Base-by-base conservation (phyloP, 257 asterid species). In the Cruciata laevipes region DNA sequence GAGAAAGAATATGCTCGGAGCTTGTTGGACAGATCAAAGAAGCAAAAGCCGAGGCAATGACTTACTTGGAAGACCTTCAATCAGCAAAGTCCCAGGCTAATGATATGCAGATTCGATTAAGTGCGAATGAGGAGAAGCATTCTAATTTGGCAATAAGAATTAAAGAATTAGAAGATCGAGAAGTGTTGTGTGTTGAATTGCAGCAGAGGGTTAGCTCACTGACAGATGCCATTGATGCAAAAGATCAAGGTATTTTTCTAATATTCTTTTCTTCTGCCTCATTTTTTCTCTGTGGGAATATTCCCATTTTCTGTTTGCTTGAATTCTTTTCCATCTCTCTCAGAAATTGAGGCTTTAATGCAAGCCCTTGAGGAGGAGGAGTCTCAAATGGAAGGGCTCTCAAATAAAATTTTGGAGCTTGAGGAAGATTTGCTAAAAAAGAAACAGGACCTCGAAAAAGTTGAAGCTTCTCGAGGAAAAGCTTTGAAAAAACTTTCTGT, bases 281-380 rank as follows among this genome's bases (percentile, higher is more conserved):
- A 61, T 17, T 16, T 56, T 74, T 52, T 67, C 61, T 37, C 27
- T 49, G 13, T 2, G 57, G 25, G 27, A 20, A 35, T 6, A 33
- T 17, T 17, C 70, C 27, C 11, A 20, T 21, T 21, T 44, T 52
- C 4, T 31, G 49, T 69, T 63, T 31, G 49, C 61, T 63, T 47
- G 21, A 56, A 60, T 37, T 55, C 27, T 37, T 49, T 24, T 55
- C 62, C 76, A 20, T 73, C 68, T 61, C 71, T 78, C 79, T 79
- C 87, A 94, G 99, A 94, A 84, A 78, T 73, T 56, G 99, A 90
- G 83, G 86, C 87, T 18, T 77, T 94, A 79, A 81, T 85, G 87
- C 96, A 87, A 80, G 99, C 99, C 62, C 95, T 94, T 68, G 97
- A 94, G 56, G 96, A 87, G 81, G 87, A 94, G 83, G 96, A 88